phyloP scores from a whole-genome alignment of 108 stramenopile species.

The Chaetoceros muelleri region DNA sequence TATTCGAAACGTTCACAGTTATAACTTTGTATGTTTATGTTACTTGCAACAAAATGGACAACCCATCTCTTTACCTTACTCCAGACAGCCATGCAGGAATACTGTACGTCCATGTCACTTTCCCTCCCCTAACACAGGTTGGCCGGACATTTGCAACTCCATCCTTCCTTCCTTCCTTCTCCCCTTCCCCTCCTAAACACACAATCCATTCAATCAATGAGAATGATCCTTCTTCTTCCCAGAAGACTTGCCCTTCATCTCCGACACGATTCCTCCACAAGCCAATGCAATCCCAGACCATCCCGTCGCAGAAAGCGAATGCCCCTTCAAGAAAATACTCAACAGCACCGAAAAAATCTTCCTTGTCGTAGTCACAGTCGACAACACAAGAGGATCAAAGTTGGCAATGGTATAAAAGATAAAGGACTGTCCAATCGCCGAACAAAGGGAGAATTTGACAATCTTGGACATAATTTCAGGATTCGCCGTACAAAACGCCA shows the following conservation, averaged over 20 bases:
- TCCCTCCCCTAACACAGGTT: too few relatives aligned
- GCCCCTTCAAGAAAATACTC: conserved; percentile 86
- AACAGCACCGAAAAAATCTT: conserved; percentile 96
- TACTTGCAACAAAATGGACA: too few relatives aligned
- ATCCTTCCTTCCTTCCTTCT: too few relatives aligned
- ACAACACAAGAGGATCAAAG: conserved; percentile 92
- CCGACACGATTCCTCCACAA: conserved; percentile 77
- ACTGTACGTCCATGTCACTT: too few relatives aligned
- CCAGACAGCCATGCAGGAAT: too few relatives aligned
- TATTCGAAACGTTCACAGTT: too few relatives aligned
- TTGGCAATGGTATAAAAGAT: conserved; percentile 98
- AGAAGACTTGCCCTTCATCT: conserved; percentile 59
- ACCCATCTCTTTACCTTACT: too few relatives aligned
- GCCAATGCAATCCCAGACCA: conserved; percentile 87
- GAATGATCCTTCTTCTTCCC: conserved; percentile 43
- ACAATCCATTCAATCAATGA: too few relatives aligned
- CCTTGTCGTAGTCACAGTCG: conserved; percentile 96
- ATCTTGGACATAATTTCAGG: conserved; percentile 85
- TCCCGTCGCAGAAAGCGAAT: conserved; percentile 67
- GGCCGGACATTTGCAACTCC: too few relatives aligned
- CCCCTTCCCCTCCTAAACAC: too few relatives aligned
- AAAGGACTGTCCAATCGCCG: conserved; percentile 95
- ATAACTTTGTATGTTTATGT: too few relatives aligned
- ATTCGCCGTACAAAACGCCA: conserved; percentile 67
- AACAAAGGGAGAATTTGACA: conserved; percentile 84